Base-by-base conservation (phyloP, 495 filamentous ascomycete species). In the Echria macrotheca region DNA sequence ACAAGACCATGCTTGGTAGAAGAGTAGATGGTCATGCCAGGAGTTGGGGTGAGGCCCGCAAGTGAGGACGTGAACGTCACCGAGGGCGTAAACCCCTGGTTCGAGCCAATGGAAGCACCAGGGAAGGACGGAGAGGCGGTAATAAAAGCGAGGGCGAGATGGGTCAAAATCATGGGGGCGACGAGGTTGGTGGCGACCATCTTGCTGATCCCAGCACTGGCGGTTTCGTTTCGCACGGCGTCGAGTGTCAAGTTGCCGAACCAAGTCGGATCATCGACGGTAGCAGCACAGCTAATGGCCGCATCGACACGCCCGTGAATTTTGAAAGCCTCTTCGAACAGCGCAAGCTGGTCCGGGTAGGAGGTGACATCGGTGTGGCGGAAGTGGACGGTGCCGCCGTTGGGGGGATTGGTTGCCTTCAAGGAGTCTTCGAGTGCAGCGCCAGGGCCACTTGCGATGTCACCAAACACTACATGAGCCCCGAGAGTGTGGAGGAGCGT, bases 1-100 rank as follows among this genome's bases (percentile, higher is more conserved):
- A 40, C 37, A 19, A 40, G 37, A 5, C 37, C 37, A 12, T 40
- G 37, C 37, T 40, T 40, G 8, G 37, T 40, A 19, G 37, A 11
- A 3, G 37, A 40, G 37, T 40, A 40, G 5, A 40, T 18, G 14
- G 28, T 31, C 28, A 31, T 31, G 6, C 28, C 28, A 6, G 28
- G 28, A 6, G 28, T 31, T 6, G 28, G 28, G 7, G 28, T 31
- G 7, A 31, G 12, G 6, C 28, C 28, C 28, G 28, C 6, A 6
- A 31, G 28, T 12, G 28, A 31, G 7, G 37, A 40, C 14, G 37
- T 22, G 19, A 19, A 40, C 15, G 37, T 40, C 37, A 40, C 37
- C 4, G 37, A 40, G 17, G 37, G 37, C 5, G 22, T 19, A 19
- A 40, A 40, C 14, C 22, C 37, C 4, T n/a, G 4, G 5, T 4